Evolutionary conservation across 768 basidiomycete genomes (phyloP), one percentile per base, ranked within the genome.

Genomic region (Thelephora aurantiotincta): DNA sequence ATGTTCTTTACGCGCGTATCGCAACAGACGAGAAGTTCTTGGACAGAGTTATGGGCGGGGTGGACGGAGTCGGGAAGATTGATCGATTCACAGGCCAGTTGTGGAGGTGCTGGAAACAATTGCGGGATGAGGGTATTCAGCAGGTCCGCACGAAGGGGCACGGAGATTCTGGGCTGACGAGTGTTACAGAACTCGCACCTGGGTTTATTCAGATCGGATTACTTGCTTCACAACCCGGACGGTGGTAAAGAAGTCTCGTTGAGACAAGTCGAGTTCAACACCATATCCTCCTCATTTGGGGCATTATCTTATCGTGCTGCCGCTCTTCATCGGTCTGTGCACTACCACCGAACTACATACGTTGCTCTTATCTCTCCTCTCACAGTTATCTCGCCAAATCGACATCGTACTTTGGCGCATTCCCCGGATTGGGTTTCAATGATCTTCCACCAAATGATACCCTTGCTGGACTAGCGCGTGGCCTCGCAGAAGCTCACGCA

Each of bases 221-320:
- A 97, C 64, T 69, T 98, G 26, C 65, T 97, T 18, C 90, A 99
- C 54, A 62, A 69, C 6, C 68, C 69, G 2, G 53, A 55, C 0
- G 50, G 54, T 3, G 58, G 57, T 26, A 60, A 65, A 23, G 58
- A 67, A 2, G 56, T 68, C 12, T 63, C 66, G 5, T 63, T 99
- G 52, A 94, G 92, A 60, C 94, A 99, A 64, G 94, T 98, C 36
- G 94, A 99, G 61, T 96, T 97, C 66, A 99, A 99, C 60, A 96
- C 94, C 7, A 93, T 97, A 52, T 89, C 92, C 2, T 77, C 82
- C 0, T 92, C 91, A 0, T 94, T 97, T 60, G 94, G 91, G 0
- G 58, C 80, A 1, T 68, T 97, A 12, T 86, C 86, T 0, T 69
- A 85, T 52, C 71, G 68, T 34, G 67, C 72, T 9, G 70, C 82